Percentiles rank a stretch among this genome's conserved stretches.
phyloP scores from a whole-genome alignment of 148 eudicot species.

The Polygonum aviculare region DNA sequence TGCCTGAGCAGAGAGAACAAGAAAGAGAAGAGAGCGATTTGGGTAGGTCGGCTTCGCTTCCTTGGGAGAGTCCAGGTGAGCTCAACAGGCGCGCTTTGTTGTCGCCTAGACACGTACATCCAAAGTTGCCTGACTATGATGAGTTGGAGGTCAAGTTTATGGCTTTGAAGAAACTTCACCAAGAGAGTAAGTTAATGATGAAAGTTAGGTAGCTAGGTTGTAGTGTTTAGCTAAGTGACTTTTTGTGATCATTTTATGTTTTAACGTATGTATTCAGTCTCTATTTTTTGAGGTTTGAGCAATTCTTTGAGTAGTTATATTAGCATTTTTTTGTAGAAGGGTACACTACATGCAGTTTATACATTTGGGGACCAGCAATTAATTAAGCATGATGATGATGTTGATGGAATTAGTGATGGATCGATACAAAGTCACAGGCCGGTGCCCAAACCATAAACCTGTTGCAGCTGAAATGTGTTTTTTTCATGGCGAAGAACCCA shows the following conservation, averaged over 20 bases:
- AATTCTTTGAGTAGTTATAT: not conserved
- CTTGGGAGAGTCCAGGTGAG: not conserved
- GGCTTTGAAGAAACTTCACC: conserved; percentile 13
- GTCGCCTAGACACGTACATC: conserved; percentile 16
- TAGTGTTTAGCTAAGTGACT: not conserved
- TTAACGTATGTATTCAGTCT: not conserved
- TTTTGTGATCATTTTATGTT: not conserved
- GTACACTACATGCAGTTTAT: not conserved
- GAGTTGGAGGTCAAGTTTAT: conserved; percentile 11
- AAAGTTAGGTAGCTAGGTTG: not conserved
- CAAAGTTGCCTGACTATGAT: conserved; percentile 17
- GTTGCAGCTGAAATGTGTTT: too few species aligned
- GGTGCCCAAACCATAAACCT: too few species aligned
- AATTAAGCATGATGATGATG: too few species aligned
- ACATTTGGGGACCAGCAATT: too few species aligned
- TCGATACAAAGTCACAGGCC: too few species aligned
- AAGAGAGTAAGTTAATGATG: not conserved
- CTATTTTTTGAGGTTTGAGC: not conserved
- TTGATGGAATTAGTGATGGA: too few species aligned
- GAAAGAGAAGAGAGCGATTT: not conserved
- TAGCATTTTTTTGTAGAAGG: not conserved
- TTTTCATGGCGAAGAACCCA: too few species aligned
- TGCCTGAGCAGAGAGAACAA: not conserved
- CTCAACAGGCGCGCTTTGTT: not conserved
- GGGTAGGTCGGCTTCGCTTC: conserved; percentile 9